Evolutionary conservation across 139 green algal species (phyloP), one percentile per base, ranked within the genome.

Genomic region (Coelastrella sp.): DNA sequence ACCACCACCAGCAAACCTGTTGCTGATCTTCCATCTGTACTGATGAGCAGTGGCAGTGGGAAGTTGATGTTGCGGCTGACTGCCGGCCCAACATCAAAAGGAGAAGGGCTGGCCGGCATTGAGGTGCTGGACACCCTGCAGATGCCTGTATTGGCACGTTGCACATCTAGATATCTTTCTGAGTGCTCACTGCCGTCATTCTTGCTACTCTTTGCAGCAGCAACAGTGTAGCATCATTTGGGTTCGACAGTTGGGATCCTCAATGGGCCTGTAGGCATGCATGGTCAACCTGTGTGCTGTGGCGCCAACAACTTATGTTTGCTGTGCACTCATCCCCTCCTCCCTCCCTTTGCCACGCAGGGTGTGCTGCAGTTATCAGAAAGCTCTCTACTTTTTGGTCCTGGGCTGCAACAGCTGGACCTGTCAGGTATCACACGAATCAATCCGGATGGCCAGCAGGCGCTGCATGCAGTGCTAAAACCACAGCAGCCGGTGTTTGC

Each of bases 391-490:
- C 20, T 56, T 20, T n/a, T 80, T 14, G 84, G 84, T 15, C 49
- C 84, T 17, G 61, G 22, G 7, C 7, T 81, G 10, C 66, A 81
- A 19, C 84, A 81, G 49, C 49, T 88, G 1, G 20, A 20, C 8
- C 49, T 88, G 68, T 88, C 84, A 59, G 84, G 84, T 9, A 25
- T 88, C 68, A 88, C 68, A 58, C 35, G 68, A 14, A 7, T 35
- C 49, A 19, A 81, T 20, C 14, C 15, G 12, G 56, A 70, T 6
- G 20, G 6, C 15, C 27, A 7, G 6, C 84, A 88, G 61, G 56
- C 35, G 7, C 19, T 88, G 11, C 68, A 88, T 22, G 84, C 84
- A 70, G 19, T 88, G 10, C 27, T 70, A 6, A 20, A 58, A 7
- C 68, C 84, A 68, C 68, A 49, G 20, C 19, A 61, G 24, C 58